Evolutionary conservation across 116 monocot species (phyloP).

Genomic region (Dioscorea cayenensis): DNA sequence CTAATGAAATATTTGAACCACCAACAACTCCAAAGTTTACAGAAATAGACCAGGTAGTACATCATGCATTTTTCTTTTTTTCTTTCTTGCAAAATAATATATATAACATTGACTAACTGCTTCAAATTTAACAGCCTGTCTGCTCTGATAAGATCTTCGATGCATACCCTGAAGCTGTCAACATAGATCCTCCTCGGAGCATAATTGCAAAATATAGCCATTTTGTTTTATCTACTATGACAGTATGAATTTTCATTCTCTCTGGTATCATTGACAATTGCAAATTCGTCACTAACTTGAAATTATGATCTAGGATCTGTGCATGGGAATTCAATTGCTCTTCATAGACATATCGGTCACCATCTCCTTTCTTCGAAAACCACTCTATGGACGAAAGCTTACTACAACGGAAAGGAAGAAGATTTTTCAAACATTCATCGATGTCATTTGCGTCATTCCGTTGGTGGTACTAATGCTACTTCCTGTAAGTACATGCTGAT

Average conservation of each 20-base stretch:
- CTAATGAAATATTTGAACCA: too few relatives aligned
- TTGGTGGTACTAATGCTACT: constrained; percentile 21
- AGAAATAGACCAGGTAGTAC: too few relatives aligned
- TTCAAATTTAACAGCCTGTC: not conserved
- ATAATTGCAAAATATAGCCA: constrained; percentile 11
- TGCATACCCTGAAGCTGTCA: not conserved
- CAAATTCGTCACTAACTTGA: not conserved
- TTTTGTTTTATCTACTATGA: constrained; percentile 5
- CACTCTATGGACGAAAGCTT: constrained; percentile 7
- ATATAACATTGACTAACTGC: not conserved
- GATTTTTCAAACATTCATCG: constrained; percentile 5
- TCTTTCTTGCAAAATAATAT: not conserved
- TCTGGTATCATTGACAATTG: not conserved
- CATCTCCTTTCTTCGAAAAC: not conserved
- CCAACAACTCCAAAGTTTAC: too few relatives aligned
- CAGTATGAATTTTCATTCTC: constrained; percentile 7
- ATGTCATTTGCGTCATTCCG: constrained; percentile 19
- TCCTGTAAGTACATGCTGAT: constrained; percentile 14
- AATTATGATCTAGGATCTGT: constrained; percentile 9
- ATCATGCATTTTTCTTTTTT: too few relatives aligned
- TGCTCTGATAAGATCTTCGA: not conserved
- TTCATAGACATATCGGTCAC: constrained; percentile 8
- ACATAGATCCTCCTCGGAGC: constrained; percentile 4
- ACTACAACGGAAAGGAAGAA: constrained; percentile 17
- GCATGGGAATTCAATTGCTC: constrained; percentile 19